Percentiles rank a stretch among this genome's conserved stretches.
Conservation (phyloP, 352 stramenopile genomes). For the Phytopythium delawarense region DNA sequence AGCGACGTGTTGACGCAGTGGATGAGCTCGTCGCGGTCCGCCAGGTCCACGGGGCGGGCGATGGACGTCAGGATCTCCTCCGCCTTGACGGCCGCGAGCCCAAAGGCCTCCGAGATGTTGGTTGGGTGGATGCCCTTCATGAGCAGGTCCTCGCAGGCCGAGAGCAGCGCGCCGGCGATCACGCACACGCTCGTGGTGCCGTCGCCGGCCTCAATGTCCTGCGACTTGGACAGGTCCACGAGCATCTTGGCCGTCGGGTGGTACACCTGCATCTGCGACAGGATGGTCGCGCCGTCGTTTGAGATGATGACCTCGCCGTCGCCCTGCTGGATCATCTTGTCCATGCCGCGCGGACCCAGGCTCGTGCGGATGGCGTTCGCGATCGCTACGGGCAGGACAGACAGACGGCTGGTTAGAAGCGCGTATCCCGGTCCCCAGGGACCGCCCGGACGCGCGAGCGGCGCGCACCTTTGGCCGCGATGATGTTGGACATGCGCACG, state of each 20-base stretch:
- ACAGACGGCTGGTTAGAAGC: neutral
- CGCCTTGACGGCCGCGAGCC: conserved; percentile 86
- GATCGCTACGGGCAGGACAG: conserved; percentile 66
- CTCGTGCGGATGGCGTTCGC: conserved; percentile 98
- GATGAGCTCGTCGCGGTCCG: conserved; percentile 94
- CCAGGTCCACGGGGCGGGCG: conserved; percentile 90
- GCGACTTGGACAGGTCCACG: conserved; percentile 98
- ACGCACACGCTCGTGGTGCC: conserved; percentile 98
- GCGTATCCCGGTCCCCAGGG: neutral
- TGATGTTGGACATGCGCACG: conserved; percentile 98
- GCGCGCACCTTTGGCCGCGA: conserved; percentile 93
- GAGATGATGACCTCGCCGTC: conserved; percentile 99
- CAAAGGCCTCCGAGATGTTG: conserved; percentile 96
- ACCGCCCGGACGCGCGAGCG: neutral
- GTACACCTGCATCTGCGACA: conserved; percentile 97
- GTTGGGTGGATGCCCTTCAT: conserved; percentile 98
- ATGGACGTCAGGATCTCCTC: conserved; percentile 90
- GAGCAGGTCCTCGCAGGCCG: conserved; percentile 91
- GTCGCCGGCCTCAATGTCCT: conserved; percentile 99
- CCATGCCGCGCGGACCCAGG: conserved; percentile 97
- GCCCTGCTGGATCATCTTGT: conserved; percentile 99
- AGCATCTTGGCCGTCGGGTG: conserved; percentile 99
- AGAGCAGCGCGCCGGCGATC: conserved; percentile 97
- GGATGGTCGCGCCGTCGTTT: conserved; percentile 99
- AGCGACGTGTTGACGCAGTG: conserved; percentile 98